phyloP scores from a whole-genome alignment of 176 grass and related monocot genomes.

The Chloris gayana region DNA sequence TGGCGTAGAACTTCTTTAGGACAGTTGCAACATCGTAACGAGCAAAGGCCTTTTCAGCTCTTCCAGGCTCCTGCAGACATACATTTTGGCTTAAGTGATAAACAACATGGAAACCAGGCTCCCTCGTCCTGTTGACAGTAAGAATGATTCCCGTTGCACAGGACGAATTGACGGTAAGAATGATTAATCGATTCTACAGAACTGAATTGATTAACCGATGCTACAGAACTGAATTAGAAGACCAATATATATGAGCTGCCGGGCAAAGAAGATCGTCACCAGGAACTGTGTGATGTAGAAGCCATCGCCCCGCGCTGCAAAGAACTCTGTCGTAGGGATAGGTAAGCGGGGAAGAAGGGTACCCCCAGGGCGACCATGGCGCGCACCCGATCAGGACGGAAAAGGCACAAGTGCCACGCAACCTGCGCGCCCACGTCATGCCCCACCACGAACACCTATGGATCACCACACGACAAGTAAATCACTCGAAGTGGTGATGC shows the following conservation, averaged over 20 bases:
- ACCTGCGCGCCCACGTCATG: constrained; percentile 60
- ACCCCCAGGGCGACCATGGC: constrained; percentile 47
- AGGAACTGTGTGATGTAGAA: constrained; percentile 69
- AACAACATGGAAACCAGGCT: not conserved
- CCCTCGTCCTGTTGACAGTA: too few relatives aligned
- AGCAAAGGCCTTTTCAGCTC: constrained; percentile 65
- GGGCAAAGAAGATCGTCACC: constrained; percentile 21
- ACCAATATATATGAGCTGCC: not conserved
- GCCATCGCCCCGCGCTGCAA: constrained; percentile 42
- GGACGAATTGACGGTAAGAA: not conserved
- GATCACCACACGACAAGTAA: not conserved
- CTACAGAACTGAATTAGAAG: not conserved
- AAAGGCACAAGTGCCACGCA: constrained; percentile 62
- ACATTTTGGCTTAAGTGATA: not conserved
- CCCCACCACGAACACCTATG: constrained; percentile 65
- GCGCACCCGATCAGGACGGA: constrained; percentile 62
- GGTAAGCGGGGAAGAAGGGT: constrained; percentile 41
- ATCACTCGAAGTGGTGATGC: not conserved
- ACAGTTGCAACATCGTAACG: constrained; percentile 49
- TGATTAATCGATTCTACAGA: not conserved
- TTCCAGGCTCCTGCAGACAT: constrained; percentile 56
- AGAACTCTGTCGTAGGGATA: not conserved
- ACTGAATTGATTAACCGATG: not conserved
- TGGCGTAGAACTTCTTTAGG: constrained; percentile 59
- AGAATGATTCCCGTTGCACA: not conserved